Conservation (phyloP, 805 yeast species). For the Danielia oregonensis region DNA sequence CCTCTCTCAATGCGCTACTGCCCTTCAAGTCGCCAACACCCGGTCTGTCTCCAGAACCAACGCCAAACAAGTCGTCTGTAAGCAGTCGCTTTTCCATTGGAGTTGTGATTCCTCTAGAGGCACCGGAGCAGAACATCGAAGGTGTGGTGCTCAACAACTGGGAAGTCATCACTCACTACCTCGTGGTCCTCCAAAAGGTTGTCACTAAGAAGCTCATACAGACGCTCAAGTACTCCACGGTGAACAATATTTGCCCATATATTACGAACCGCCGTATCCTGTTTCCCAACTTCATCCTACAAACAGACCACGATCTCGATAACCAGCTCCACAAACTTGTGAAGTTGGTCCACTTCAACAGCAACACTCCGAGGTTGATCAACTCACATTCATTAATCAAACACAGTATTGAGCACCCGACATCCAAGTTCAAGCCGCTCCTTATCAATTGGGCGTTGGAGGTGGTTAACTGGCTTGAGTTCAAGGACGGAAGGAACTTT, state of each 20-base stretch:
- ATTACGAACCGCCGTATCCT: conserved; percentile 31
- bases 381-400: conserved; percentile 37
- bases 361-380: conserved; percentile 46
- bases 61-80: conserved; percentile 8
- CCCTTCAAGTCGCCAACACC: not conserved
- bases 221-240: conserved; percentile 18
- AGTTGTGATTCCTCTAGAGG: conserved; percentile 44
- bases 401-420: conserved; percentile 7
- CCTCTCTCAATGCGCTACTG: conserved; percentile 10
- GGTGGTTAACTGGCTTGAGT: conserved; percentile 51
- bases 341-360: conserved; percentile 34
- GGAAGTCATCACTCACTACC: conserved; percentile 41
- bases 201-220: conserved; percentile 34
- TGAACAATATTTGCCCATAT: conserved; percentile 17
- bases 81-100: conserved; percentile 46
- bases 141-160: conserved; percentile 48
- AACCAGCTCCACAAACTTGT: conserved; percentile 33
- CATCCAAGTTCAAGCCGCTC: conserved; percentile 28
- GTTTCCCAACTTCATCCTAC: conserved; percentile 38
- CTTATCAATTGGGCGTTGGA: conserved; percentile 51
- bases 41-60: not conserved
- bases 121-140: conserved; percentile 22
- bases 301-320: conserved; percentile 42
- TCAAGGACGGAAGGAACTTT: conserved; percentile 42
- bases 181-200: conserved; percentile 37